Evolutionary conservation across 1,284 basidiomycete species (phyloP).

Genomic region (Apiotrichum akiyoshidainum): DNA sequence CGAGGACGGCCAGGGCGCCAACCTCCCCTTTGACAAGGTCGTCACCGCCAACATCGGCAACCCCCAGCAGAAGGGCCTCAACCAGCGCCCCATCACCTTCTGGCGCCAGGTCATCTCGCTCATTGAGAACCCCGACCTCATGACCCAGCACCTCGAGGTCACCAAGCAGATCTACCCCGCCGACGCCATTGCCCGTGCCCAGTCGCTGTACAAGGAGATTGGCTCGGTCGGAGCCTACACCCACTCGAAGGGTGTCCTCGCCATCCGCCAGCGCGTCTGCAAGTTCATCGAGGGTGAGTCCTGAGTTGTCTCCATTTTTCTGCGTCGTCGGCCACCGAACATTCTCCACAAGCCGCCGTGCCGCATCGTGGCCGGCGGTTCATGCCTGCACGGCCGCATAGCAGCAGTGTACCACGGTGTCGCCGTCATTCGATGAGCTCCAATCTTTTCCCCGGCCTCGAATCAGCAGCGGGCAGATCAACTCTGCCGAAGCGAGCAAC

Average conservation of each 20-base stretch:
- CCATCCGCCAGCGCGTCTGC: conserved; percentile 84
- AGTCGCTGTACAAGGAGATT: conserved; percentile 76
- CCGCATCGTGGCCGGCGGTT: no score
- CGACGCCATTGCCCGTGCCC: conserved; percentile 80
- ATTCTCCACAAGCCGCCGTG: no score
- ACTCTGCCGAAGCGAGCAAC: no score
- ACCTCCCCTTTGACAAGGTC: conserved; percentile 81
- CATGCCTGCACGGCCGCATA: no score
- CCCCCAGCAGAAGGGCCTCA: conserved; percentile 90
- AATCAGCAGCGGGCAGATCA: background rate
- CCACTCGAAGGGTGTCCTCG: conserved; percentile 86
- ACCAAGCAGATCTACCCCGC: conserved; percentile 68
- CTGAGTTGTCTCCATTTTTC: background rate
- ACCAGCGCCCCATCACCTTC: conserved; percentile 92
- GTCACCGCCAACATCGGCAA: conserved; percentile 98
- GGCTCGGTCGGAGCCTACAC: conserved; percentile 95
- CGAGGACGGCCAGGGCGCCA: conserved; percentile 53
- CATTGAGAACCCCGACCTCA: conserved; percentile 85
- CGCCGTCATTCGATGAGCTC: no score
- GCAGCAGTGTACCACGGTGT: no score
- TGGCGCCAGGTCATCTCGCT: conserved; percentile 73
- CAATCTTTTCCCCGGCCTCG: no score
- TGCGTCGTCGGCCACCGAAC: no score
- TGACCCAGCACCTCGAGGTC: conserved; percentile 63
- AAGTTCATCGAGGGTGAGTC: conserved; percentile 77